These are phyloP conservation scores for Fusarium udum DNA, from an alignment of 2,329 filamentous ascomycete species.

Conservation along the genomic window DNA sequence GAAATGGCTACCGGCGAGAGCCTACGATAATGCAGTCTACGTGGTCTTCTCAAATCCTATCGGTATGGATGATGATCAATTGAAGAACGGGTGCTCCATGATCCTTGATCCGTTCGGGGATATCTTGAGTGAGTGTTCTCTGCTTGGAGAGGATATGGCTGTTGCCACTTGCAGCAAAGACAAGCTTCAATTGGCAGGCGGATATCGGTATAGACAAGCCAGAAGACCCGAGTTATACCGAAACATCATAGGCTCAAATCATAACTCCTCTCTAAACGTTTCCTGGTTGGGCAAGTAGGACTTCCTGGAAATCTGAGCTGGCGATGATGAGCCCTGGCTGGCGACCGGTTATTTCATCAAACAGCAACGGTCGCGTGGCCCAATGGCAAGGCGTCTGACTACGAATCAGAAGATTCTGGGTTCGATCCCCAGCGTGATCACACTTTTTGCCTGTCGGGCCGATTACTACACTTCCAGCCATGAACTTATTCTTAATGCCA, in stretches of 20 bases:
- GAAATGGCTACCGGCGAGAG: not conserved
- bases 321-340: not conserved
- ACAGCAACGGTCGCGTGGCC: slow-evolving; percentile 35
- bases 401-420: slow-evolving; percentile 49
- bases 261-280: not conserved
- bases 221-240: not conserved
- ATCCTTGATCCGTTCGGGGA: not conserved
- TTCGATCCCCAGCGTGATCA: slow-evolving; percentile 45
- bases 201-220: not conserved
- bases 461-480: no score
- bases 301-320: fast-evolving
- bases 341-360: not conserved
- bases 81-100: not conserved
- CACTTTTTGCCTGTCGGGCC: not conserved
- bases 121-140: not conserved
- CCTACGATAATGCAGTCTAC: not conserved
- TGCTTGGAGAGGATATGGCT: not conserved
- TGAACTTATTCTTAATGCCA: not conserved
- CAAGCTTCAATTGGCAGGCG: not conserved
- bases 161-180: not conserved
- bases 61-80: not conserved
- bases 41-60: not conserved
- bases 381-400: slow-evolving; percentile 49
- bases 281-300: not conserved
- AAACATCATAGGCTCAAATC: not conserved